These are phyloP conservation scores for Hypoxylon sp. DNA, from an alignment of 2,329 filamentous ascomycete genomes.

Conservation along the genomic window DNA sequence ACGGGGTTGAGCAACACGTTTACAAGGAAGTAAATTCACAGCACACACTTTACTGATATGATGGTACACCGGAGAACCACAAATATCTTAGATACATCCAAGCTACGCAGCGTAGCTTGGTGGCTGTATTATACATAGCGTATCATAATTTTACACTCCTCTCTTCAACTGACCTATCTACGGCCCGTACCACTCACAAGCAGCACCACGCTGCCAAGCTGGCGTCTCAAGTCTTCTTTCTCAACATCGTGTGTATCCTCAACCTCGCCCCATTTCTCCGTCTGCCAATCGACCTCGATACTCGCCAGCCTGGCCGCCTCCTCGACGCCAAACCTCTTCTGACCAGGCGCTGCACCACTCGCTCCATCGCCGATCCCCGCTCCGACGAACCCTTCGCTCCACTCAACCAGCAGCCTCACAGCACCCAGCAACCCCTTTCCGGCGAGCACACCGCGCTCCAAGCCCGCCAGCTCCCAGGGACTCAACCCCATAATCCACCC, in stretches of 20 bases:
- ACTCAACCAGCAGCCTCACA: conserved; percentile 84
- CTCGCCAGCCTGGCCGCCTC: conserved; percentile 84
- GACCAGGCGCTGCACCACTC: conserved; percentile 44
- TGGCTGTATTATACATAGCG: neutral
- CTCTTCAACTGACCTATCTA: neutral
- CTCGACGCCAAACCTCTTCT: conserved; percentile 79
- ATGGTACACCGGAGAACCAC: too few species aligned
- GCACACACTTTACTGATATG: too few species aligned
- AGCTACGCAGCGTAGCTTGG: neutral
- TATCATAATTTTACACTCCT: neutral
- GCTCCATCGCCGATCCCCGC: conserved; percentile 58
- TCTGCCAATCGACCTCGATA: conserved; percentile 93
- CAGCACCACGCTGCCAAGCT: conserved; percentile 88
- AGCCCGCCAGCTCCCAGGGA: conserved; percentile 85
- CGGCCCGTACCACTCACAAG: conserved; percentile 76
- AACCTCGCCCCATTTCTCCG: conserved; percentile 92
- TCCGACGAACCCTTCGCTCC: conserved; percentile 80
- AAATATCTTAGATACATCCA: too few species aligned
- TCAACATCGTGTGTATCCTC: conserved; percentile 99
- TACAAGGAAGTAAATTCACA: too few species aligned
- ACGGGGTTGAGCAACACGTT: too few species aligned
- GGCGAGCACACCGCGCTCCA: conserved; percentile 87
- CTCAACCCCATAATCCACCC: conserved; percentile 82
- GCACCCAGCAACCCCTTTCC: conserved; percentile 89
- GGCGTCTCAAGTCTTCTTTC: conserved; percentile 87